Evolutionary conservation across 1,284 basidiomycete species (phyloP), one percentile per base, ranked within the genome.

Genomic region (Boletus semigastroideus): DNA sequence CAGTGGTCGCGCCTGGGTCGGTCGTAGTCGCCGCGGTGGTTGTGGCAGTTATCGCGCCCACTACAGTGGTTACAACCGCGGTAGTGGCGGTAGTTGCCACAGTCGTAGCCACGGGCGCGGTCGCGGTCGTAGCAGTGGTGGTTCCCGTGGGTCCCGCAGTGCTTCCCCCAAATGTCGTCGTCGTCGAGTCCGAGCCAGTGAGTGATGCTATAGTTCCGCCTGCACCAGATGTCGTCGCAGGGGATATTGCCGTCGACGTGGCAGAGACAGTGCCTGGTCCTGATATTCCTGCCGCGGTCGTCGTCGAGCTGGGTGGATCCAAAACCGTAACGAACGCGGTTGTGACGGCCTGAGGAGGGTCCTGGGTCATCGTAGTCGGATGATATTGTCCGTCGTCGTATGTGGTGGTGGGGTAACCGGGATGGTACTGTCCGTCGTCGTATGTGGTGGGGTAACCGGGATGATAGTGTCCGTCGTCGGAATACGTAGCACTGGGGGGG

Each of bases 351-450:
- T 25, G 25, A 25, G 25, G 25, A 25, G 25, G 25, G 25, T 25
- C 25, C 25, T 25, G 25, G 25, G 25, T 25, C 25, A 7, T 25
- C 5, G 25, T 25, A 6, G 22, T 3, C 22, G 22, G 22, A 4
- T 0, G 14, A 43, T 14, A 44, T 1, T 7, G 36, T 37, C 12
- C 16, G 37, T 30, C 25, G 45, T 38, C 34, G 45, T 34, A 34
- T 16, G 33, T 34, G 16, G 33, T 34, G 16, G 33, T 34, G 4
- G 33, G 33, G 33, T 34, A 34, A 14, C 33, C 33, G 4, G 34
- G 34, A n/a, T 34, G 34, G 10, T 58, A 51, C 27, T 25, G 20
- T 14, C 61, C 65, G 12, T 57, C 38, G 30, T 65, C n/a, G 10
- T 36, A 36, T 16, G 34, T 36, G 16, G 34, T 36, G 5, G 34